Evolutionary conservation across 177 flowering plant genomes (phyloP), one percentile per base, ranked within the genome.

Genomic region (Vitis hybrid): DNA sequence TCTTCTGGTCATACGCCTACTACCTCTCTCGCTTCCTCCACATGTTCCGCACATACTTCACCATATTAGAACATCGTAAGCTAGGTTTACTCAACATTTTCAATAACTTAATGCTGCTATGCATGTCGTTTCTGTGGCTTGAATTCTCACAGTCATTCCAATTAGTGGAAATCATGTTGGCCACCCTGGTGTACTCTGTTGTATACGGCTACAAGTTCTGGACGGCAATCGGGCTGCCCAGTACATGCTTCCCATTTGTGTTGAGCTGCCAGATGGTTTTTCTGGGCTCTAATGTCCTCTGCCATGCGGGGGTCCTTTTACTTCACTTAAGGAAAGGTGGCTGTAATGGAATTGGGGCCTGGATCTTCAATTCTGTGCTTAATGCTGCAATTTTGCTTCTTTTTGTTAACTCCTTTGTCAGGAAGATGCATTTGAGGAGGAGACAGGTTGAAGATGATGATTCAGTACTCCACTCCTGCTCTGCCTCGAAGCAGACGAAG

Each of bases 1-100:
- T 94, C 88, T 94, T 94, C 87, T 94, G 99, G 99, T 92, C 99
- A 0, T 91, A 94, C 77, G 55, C 80, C 1, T 94, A 83, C 81
- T 91, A 93, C 80, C 84, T 94, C 46, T 85, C 99, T 11, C 85
- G 96, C 0, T 94, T 87, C 82, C 82, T 90, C 68, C 97, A 87
- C 80, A 78, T 88, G 73, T 11, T 80, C 60, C 84, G 94, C 0
- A 83, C 96, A 6, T 68, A 86, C 71, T 71, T 87, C 83, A 72
- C 85, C 5, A 73, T 90, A 71, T 69, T 91, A 10, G 76, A 82
- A 1, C 87, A 84, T 35, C 83, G 96, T 0, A 75, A 57, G 17
- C 77, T 91, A 11, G 49, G 72, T 15, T 73, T 64, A 52, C 73
- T 74, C 68, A 85, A 80, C 68, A 73, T 86, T 18, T 70, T 84